Conservation (phyloP, 345 rosid genomes). For the Citrus sinensis region DNA sequence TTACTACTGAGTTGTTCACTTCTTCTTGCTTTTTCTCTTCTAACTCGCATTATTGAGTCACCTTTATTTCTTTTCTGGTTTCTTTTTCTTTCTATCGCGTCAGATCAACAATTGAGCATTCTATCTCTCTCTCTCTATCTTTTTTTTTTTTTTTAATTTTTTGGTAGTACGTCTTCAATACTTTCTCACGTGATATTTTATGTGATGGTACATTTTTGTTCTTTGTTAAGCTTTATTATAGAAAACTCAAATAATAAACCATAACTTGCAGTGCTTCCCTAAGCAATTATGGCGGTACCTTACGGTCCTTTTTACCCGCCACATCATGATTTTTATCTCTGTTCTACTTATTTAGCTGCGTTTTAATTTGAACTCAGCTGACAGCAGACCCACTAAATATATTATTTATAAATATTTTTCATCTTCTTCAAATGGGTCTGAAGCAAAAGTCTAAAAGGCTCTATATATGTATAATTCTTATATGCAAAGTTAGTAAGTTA, state of each 20-base stretch:
- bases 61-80: neutral
- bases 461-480: too few relatives aligned
- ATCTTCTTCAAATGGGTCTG: neutral
- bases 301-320: too few relatives aligned
- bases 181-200: constrained; percentile 6
- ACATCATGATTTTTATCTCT: too few relatives aligned
- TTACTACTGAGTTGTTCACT: neutral
- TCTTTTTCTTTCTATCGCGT: neutral
- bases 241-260: neutral
- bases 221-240: neutral
- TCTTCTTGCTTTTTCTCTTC: neutral
- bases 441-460: neutral
- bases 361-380: neutral
- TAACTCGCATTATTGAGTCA: neutral
- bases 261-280: neutral
- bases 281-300: neutral
- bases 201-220: neutral
- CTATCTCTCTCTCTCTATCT: too few relatives aligned
- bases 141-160: too few relatives aligned
- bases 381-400: neutral
- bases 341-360: neutral
- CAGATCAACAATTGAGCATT: neutral
- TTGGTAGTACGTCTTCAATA: too few relatives aligned
- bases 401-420: too few relatives aligned
- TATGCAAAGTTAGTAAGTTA: neutral